Conservation (phyloP, 2,329 filamentous ascomycete genomes). For the Verticillium dahliae region DNA sequence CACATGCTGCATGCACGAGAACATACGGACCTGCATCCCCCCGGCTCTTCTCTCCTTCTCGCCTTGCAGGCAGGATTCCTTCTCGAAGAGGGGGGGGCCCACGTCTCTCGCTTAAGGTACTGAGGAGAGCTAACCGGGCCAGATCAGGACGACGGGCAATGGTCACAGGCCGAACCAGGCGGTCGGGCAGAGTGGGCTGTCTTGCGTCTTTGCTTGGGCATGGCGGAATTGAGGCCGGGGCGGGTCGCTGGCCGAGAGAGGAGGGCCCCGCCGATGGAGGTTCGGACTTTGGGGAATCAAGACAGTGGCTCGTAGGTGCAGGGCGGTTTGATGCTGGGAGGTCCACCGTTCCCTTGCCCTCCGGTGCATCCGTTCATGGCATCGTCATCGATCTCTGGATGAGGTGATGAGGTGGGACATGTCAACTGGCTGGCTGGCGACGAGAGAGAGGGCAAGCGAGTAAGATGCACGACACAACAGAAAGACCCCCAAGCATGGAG, state of each 20-base stretch:
- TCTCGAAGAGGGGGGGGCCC: background rate
- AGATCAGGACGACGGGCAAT: background rate
- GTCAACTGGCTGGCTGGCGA: background rate
- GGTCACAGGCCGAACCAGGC: background rate
- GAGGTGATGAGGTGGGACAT: background rate
- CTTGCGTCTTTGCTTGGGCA: background rate
- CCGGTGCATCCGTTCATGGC: background rate
- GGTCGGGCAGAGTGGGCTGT: background rate
- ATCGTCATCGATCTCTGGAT: background rate
- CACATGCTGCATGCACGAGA: background rate
- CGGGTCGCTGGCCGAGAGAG: background rate
- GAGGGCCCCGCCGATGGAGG: background rate
- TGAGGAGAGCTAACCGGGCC: background rate
- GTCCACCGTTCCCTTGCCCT: too few species aligned
- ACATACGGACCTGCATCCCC: background rate
- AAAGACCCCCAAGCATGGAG: background rate
- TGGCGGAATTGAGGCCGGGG: background rate
- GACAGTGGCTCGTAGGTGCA: background rate
- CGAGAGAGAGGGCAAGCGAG: too few species aligned
- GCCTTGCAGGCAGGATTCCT: background rate
- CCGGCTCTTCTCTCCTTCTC: background rate
- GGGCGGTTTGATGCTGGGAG: background rate
- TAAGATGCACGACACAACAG: too few species aligned
- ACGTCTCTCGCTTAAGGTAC: background rate
- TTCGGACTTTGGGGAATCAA: background rate